Base-by-base conservation (phyloP, 108 stramenopile species). In the Skeletonema grethae region DNA sequence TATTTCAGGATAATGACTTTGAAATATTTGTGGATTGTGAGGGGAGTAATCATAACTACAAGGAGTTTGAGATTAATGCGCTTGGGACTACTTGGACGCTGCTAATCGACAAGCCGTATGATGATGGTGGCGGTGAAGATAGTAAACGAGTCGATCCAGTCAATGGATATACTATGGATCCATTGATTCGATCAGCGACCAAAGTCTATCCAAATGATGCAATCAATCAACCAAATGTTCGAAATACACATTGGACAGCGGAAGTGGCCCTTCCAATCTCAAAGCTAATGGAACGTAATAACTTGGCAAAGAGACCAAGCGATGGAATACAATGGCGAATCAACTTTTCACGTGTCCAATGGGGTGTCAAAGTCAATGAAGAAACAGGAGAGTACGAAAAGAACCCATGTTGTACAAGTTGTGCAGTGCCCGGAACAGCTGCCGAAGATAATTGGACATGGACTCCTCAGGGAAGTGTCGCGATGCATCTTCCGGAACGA, bases 61-160 rank as follows among this genome's bases (percentile, higher is more conserved):
- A 94, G 67, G 95, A 96, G 83, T 82, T 94, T 57, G 95, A 96
- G 83, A 73, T 93, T 11, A 96, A 96, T 79, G 90, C 93, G 10
- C 72, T 85, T 55, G 91, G 90, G 56, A 93, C 93, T 20, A 75
- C 86, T 5, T 96, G 96, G 96, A 91, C 90, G 78, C 76, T 96
- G 38, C 74, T 93, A 69, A 72, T 96, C 39, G 84, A 93, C 68
- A 88, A 90, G 63, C 93, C 96, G 2, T 96, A 96, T 71, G 73
- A 53, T 35, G 92, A 96, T 79, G 85, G 84, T 46, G 96, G 96
- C 8, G 48, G 67, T 0, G 96, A 93, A 67, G 74, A 92, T 69
- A 90, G 85, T 38, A 88, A 86, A 57, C 58, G 92, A 41, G 77
- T 95, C 35, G 88, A 90, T 31, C 64, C 82, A 36, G 86, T 85